phyloP scores from a whole-genome alignment of 345 rosid genomes.

The Pugionium cornutum region DNA sequence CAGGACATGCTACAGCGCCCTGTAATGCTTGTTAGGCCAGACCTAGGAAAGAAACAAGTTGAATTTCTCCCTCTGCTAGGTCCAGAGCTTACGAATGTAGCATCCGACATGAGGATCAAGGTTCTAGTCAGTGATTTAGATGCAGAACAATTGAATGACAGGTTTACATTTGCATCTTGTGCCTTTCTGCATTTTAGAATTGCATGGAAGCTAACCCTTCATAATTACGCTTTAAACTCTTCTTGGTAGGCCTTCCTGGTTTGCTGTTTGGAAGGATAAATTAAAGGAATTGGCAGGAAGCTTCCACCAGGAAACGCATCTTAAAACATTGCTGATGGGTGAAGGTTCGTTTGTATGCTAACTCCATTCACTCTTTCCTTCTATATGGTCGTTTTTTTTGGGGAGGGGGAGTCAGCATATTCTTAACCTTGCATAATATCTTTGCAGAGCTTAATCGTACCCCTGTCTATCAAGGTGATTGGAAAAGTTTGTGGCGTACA shows the following conservation, averaged over 20 bases:
- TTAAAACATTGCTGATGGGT: conserved; percentile 39
- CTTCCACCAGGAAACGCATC: conserved; percentile 40
- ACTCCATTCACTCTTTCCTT: conserved; percentile 18
- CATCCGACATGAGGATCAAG: conserved; percentile 42
- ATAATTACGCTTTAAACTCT: conserved; percentile 25
- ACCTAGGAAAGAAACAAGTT: conserved; percentile 46
- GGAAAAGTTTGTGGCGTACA: conserved; percentile 54
- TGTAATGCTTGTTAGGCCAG: conserved; percentile 63
- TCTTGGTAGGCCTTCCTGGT: conserved; percentile 61
- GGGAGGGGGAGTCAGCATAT: conserved; percentile 7
- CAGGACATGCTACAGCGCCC: conserved; percentile 77
- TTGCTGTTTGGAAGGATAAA: conserved; percentile 53
- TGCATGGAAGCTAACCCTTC: conserved; percentile 22
- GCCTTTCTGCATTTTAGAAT: conserved; percentile 14
- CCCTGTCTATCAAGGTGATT: conserved; percentile 48
- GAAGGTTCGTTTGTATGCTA: conserved; percentile 47
- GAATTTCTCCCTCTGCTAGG: conserved; percentile 43
- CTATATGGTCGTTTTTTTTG: neutral
- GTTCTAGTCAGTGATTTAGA: conserved; percentile 46
- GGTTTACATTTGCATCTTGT: conserved; percentile 44
- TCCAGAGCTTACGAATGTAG: conserved; percentile 42
- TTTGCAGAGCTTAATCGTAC: conserved; percentile 48
- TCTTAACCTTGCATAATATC: conserved; percentile 26
- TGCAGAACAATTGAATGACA: conserved; percentile 48
- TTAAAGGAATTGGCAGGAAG: conserved; percentile 40